Base-by-base conservation (phyloP, 2,329 filamentous ascomycete genomes). In the Coniella lustricola region DNA sequence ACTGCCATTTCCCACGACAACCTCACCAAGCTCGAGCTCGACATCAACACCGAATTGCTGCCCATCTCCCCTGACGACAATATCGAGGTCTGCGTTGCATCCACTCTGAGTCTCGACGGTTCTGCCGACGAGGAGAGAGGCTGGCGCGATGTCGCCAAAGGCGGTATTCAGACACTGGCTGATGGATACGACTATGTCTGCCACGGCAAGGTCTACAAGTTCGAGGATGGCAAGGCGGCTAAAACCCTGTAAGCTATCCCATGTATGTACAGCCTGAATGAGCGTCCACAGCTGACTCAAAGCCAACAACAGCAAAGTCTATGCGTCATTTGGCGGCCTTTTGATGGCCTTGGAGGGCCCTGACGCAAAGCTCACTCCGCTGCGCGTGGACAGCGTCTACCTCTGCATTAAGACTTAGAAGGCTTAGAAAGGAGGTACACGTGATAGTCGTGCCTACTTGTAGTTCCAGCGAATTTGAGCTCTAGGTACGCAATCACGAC, bases 11-110 rank as follows among this genome's bases (percentile, higher is more conserved):
- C 85, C 20, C 75, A 78, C 57, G 89, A 95, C 69, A 79, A 78
- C 59, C 75, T 81, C 55, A 87, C 86, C 25, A 76, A 81, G 55
- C 83, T 97, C 72, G 84, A 81, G 5, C 85, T 98, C 52, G 93
- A 98, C 70, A 82, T 97, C 69, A 96, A 97, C 74, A 85, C 81
- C 50, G 91, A 98, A 70, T 80, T 98, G 7, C 96, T 93, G 68
- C 87, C 87, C 2, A 81, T 87, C 59, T 66, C 73, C 34, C 71
- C 81, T 8, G 86, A 85, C 63, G 90, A 95, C 58, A 84, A 76
- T 13, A 68, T 98, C 50, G 84, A 87, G 56, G 74, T 96, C 56
- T 82, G 91, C 10, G 74, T 98, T 48, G 89, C 91, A 14, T 90
- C 85, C 4, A 93, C 89, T 16, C 75, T 98, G 48, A 82, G 86